Evolutionary conservation across 495 filamentous ascomycete species (phyloP).

Genomic region (Tuber indicum): DNA sequence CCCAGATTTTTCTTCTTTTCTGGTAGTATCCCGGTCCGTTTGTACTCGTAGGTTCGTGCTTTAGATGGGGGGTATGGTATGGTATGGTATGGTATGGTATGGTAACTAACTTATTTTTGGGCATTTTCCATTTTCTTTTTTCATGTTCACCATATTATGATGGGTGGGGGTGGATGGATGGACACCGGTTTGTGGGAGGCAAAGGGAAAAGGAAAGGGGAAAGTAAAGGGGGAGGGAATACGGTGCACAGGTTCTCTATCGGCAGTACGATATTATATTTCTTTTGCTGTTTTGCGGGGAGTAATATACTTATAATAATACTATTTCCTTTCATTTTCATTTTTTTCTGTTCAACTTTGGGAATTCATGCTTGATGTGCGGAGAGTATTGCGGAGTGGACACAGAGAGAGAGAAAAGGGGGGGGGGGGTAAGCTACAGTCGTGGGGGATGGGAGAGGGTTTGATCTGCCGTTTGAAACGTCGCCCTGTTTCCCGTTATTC

Average conservation of each 20-base stretch:
- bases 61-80: not conserved
- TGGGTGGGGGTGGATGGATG: not conserved
- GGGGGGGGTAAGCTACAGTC: not conserved
- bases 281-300: not conserved
- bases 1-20: not conserved
- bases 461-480: not conserved
- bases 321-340: not conserved
- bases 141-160: slow-evolving; percentile 6
- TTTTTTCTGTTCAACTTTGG: not conserved
- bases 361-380: not conserved
- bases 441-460: not conserved
- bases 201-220: not conserved
- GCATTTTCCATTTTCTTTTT: slow-evolving; percentile 3
- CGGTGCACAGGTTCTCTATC: not conserved
- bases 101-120: not conserved
- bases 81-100: not conserved
- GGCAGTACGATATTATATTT: not conserved
- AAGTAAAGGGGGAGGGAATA: not conserved
- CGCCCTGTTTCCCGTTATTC: not conserved
- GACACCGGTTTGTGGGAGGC: not conserved
- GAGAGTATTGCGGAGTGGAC: not conserved
- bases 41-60: not conserved
- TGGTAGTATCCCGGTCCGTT: not conserved
- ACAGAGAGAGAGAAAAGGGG: not conserved
- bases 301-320: not conserved